Evolutionary conservation across 2,329 filamentous ascomycete genomes (phyloP).

Genomic region (Saccharata proteae): DNA sequence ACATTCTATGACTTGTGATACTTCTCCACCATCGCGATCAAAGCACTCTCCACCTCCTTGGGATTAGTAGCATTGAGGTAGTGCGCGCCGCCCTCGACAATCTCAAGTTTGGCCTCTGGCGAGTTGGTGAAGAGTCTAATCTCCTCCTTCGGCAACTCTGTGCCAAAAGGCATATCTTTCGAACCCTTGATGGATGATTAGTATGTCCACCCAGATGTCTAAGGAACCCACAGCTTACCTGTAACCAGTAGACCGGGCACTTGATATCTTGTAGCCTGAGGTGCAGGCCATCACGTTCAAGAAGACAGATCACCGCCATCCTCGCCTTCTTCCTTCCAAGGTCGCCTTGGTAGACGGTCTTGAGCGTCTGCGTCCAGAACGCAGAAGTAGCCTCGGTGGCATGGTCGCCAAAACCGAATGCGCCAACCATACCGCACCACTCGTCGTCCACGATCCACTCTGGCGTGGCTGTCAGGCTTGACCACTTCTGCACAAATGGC

Average conservation of each 20-base stretch:
- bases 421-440: constrained; percentile 34
- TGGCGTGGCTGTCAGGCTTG: constrained; percentile 24
- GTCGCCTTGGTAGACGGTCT: constrained; percentile 36
- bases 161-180: constrained; percentile 28
- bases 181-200: constrained; percentile 23
- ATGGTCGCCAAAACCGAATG: constrained; percentile 35
- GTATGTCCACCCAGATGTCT: background rate
- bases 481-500: constrained; percentile 28
- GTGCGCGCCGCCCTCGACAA: constrained; percentile 36
- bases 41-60: constrained; percentile 29
- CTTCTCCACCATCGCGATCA: background rate
- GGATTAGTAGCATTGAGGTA: constrained; percentile 38
- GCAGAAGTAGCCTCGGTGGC: constrained; percentile 23
- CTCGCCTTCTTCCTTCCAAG: constrained; percentile 34
- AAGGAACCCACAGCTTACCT: constrained; percentile 21
- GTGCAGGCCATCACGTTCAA: constrained; percentile 37
- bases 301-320: constrained; percentile 39
- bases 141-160: constrained; percentile 33
- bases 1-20: background rate
- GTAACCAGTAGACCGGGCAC: constrained; percentile 41
- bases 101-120: constrained; percentile 29
- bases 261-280: constrained; percentile 33
- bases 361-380: constrained; percentile 33
- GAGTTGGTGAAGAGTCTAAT: constrained; percentile 36
- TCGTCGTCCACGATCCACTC: constrained; percentile 30